Evolutionary conservation across 2,329 filamentous ascomycete genomes (phyloP), one percentile per base, ranked within the genome.

Genomic region (Fusarium anguioides): DNA sequence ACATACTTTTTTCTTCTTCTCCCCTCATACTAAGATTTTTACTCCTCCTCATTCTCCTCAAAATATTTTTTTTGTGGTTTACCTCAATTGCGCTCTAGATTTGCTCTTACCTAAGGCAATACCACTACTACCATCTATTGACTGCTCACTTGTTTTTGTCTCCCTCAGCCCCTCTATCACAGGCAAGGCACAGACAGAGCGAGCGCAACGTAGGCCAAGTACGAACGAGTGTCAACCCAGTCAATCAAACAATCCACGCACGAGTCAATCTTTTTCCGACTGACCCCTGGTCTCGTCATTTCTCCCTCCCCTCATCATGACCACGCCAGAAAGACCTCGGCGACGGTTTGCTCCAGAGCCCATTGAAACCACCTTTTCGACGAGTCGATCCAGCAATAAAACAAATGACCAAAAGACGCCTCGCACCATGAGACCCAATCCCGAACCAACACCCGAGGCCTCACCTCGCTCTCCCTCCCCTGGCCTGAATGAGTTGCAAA

Each of bases 291-390:
- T 46, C 57, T 64, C 59, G 68, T 64, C 55, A 89, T 61, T 41
- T 21, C 42, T 46, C 24, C 58, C 59, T 54, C 65, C 64, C 54
- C 89, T 57, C 66, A 69, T 67, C 64, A 83, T 83, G 81, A 73
- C 78, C 53, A 77, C 74, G 57, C 62, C 78, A 68, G 77, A 78
- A 37, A 78, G 80, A 68, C 78, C 83, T 48, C 82, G 83, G 66
- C 82, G 86, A 73, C 87, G 87, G 71, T 92, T 92, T 79, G 83
- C 81, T 39, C 89, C 90, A 31, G 84, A 91, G 53, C 90, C 90
- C 17, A 87, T 94, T 66, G 91, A 94, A 77, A 93, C 91, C 10
- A 89, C 86, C 3, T 87, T 86, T 70, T 87, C 88, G 68, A 85
- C 86, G 44, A 85, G 82, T 74, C 81, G 87, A 72, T 82, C 48